Base-by-base conservation (phyloP, 257 asterid species). In the Capsicum baccatum region DNA sequence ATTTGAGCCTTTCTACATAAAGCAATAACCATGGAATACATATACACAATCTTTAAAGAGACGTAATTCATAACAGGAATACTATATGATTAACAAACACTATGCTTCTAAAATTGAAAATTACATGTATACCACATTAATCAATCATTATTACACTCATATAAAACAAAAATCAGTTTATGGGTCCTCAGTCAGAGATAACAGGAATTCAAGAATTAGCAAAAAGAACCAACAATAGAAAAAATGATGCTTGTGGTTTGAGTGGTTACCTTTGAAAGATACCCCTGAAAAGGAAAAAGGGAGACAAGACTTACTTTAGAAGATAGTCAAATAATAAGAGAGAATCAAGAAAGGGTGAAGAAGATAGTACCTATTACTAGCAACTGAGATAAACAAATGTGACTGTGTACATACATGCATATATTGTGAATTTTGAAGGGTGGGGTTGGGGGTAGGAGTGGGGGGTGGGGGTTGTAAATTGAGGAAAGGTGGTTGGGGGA, bases 221-320 rank as follows among this genome's bases (percentile, higher is more conserved):
- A 16, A 16, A 56, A 42, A 47, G 8, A 69, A 39, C 15, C 33
- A 69, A 39, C 78, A 68, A 68, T 3, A 37, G 9, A 15, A 33
- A 15, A 69, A 39, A 6, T n/a, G 16, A 50, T 50, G 62, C 13
- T 12, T 50, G 44, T 74, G 44, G 81, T 62, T 50, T 74, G 81
- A 50, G 44, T 74, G 62, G 11, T 50, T 50, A 50, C 16, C 80
- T 74, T 19, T 73, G 17, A 73, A 73, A 73, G 58, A 73, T 47
- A 71, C 80, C 58, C 70, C 56, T 71, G 3, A 50, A 50, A 39
- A 21, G 11, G 42, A 0, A 21, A 21, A 21, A 3, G 19, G 62
- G 19, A 7, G 44, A 0, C 62, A 21, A 74, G 44, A 52, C 59
- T 74, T 50, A 7, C 62, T 74, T 74, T 6, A 50, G 21, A 74